phyloP scores from a whole-genome alignment of 192 early-diverging fungal species.

The Gryganskiella cystojenkinii region DNA sequence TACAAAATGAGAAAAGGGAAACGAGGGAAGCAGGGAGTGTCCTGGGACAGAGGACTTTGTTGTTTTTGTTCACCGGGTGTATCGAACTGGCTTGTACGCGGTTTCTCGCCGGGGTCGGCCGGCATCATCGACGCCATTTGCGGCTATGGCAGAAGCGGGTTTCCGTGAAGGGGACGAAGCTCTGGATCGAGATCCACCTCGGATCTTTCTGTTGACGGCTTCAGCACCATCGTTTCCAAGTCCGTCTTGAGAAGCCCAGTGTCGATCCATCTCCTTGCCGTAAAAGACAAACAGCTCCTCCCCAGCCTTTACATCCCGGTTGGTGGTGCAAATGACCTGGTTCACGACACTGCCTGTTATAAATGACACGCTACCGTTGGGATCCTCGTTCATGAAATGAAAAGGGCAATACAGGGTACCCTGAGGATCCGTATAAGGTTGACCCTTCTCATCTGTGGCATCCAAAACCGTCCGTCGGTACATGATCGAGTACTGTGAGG shows the following conservation, averaged over 20 bases:
- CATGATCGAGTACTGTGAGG: slow-evolving; percentile 91
- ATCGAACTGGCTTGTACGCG: slow-evolving; percentile 35
- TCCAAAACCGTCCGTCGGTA: slow-evolving; percentile 92
- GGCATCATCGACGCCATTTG: neutral
- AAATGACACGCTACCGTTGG: slow-evolving; percentile 77
- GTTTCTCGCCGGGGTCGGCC: slow-evolving; percentile 41
- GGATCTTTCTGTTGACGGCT: slow-evolving; percentile 1
- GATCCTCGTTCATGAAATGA: slow-evolving; percentile 87
- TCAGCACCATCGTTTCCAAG: neutral
- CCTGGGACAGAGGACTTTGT: too few species aligned
- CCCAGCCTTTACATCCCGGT: slow-evolving; percentile 71
- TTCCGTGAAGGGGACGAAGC: slow-evolving; percentile 7
- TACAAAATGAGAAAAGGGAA: neutral
- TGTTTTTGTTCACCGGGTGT: slow-evolving; percentile 14
- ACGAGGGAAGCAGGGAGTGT: too few species aligned
- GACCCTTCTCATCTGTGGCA: slow-evolving; percentile 85
- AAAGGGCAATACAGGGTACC: slow-evolving; percentile 83
- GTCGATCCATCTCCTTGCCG: slow-evolving; percentile 84
- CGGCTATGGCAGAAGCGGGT: neutral
- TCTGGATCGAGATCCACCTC: slow-evolving; percentile 17
- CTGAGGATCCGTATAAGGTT: slow-evolving; percentile 75
- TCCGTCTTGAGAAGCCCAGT: slow-evolving; percentile 61
- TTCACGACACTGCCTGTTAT: slow-evolving; percentile 84
- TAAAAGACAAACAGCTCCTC: slow-evolving; percentile 92
- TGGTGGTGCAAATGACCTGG: slow-evolving; percentile 87